A percentile compares a stretch with the other conserved stretches of the same genome.
These are phyloP conservation scores for Xerocomellus intermedius DNA, from an alignment of 768 basidiomycete species.

Conservation along the genomic window DNA sequence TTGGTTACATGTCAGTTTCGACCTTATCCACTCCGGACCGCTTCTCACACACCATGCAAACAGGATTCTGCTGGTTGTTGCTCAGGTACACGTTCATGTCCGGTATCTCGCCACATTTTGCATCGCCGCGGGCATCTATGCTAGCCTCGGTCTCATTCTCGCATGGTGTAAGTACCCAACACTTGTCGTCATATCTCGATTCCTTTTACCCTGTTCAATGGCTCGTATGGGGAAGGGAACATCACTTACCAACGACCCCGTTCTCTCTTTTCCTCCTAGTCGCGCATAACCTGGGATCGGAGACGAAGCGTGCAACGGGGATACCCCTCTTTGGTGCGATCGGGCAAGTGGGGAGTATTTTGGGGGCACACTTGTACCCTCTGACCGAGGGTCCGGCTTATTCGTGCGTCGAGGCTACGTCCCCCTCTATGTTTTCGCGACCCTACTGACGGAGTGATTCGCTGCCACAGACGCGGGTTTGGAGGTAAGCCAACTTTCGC, in stretches of 20 bases:
- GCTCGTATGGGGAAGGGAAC: background rate
- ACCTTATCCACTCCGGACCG: background rate
- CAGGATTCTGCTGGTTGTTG: conserved; percentile 36
- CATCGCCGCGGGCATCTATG: conserved; percentile 45
- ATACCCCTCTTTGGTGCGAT: conserved; percentile 43
- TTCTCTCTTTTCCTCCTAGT: conserved; percentile 24
- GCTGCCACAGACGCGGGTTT: conserved; percentile 16
- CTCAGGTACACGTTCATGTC: conserved; percentile 30
- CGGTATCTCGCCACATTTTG: conserved; percentile 48
- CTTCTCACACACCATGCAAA: background rate
- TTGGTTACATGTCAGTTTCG: conserved; percentile 41
- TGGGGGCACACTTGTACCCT: conserved; percentile 44
- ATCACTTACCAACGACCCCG: background rate
- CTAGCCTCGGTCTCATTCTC: conserved; percentile 43
- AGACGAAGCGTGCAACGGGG: conserved; percentile 44
- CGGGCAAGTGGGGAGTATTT: conserved; percentile 41
- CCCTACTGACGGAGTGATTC: background rate
- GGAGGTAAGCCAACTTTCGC: conserved; percentile 6
- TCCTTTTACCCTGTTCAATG: background rate
- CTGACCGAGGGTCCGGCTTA: conserved; percentile 40
- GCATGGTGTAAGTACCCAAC: conserved; percentile 44
- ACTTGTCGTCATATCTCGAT: background rate
- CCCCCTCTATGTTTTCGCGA: background rate
- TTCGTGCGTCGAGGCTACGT: conserved; percentile 21
- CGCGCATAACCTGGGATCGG: conserved; percentile 42